These are phyloP conservation scores for Monosporascus ibericus DNA, from an alignment of 2,329 filamentous ascomycete species.

Conservation along the genomic window DNA sequence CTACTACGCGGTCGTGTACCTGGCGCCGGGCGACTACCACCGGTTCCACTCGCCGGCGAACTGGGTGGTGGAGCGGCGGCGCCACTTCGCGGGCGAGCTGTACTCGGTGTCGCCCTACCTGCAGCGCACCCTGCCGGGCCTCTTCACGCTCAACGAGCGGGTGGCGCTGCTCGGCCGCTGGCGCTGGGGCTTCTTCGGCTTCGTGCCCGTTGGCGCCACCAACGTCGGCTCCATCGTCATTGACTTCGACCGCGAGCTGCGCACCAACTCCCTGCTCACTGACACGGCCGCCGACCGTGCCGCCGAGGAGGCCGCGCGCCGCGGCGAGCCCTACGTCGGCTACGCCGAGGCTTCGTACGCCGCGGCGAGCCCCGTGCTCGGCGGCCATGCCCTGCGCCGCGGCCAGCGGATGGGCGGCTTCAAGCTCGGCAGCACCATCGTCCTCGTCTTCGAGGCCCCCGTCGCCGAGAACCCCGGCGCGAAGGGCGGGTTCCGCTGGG, in stretches of 20 bases:
- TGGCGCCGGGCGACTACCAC: slow-evolving; percentile 96
- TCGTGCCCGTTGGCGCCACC: slow-evolving; percentile 90
- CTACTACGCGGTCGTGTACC: slow-evolving; percentile 92
- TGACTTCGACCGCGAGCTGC: slow-evolving; percentile 92
- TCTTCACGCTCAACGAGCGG: slow-evolving; percentile 95
- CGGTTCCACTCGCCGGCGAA: slow-evolving; percentile 92
- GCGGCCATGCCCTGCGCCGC: slow-evolving; percentile 74
- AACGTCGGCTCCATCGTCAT: slow-evolving; percentile 96
- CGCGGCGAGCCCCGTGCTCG: slow-evolving; percentile 67
- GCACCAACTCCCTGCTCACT: slow-evolving; percentile 86
- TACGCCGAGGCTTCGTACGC: slow-evolving; percentile 90
- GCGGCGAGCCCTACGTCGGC: slow-evolving; percentile 80
- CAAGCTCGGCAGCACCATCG: slow-evolving; percentile 89
- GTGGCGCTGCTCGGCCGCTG: slow-evolving; percentile 89
- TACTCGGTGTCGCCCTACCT: slow-evolving; percentile 94
- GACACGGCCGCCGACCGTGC: slow-evolving; percentile 87
- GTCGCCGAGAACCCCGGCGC: slow-evolving; percentile 54
- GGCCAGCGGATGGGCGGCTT: slow-evolving; percentile 99
- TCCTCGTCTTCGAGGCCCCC: slow-evolving; percentile 93
- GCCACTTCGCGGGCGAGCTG: slow-evolving; percentile 96
- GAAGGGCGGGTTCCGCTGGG: slow-evolving; percentile 75
- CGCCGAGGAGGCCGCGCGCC: slow-evolving; percentile 68
- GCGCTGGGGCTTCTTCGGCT: slow-evolving; percentile 97
- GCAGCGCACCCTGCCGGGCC: slow-evolving; percentile 82
- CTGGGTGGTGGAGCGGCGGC: slow-evolving; percentile 89